These are phyloP conservation scores for Colletotrichum musicola DNA, from an alignment of 2,329 filamentous ascomycete species.

Conservation along the genomic window DNA sequence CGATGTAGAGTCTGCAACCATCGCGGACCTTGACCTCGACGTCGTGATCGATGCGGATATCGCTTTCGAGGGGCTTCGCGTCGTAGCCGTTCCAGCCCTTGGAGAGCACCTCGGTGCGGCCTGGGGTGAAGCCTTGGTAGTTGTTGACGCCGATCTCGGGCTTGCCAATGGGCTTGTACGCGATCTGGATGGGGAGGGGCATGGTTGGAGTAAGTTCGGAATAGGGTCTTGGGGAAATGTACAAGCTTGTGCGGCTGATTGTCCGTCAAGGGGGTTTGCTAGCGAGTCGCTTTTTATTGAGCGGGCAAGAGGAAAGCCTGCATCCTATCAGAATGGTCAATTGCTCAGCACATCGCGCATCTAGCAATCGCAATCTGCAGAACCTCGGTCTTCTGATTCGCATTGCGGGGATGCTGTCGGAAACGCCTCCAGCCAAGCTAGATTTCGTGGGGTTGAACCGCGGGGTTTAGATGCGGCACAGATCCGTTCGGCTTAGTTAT, in stretches of 20 bases:
- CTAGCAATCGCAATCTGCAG: background rate
- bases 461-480: background rate
- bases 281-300: conserved; percentile 19
- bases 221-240: background rate
- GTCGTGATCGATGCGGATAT: conserved; percentile 60
- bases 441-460: conserved; percentile 3
- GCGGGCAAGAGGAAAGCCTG: background rate
- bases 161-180: conserved; percentile 40
- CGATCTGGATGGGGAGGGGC: conserved; percentile 36
- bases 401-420: background rate
- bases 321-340: background rate
- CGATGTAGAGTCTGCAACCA: conserved; percentile 56
- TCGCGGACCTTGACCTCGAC: conserved; percentile 58
- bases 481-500: conserved; percentile 5
- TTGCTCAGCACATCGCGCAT: conserved; percentile 2
- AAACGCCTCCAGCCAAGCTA: background rate
- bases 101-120: conserved; percentile 53
- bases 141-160: conserved; percentile 44
- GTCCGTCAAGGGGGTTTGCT: background rate
- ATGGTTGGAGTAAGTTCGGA: conserved; percentile 14
- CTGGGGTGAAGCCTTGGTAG: conserved; percentile 48
- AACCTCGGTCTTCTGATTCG: conserved; percentile 19
- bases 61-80: conserved; percentile 48
- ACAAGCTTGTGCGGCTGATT: background rate
- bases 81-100: conserved; percentile 53